Conservation (phyloP, 352 stramenopile species). For the Thalassiosira hispida region DNA sequence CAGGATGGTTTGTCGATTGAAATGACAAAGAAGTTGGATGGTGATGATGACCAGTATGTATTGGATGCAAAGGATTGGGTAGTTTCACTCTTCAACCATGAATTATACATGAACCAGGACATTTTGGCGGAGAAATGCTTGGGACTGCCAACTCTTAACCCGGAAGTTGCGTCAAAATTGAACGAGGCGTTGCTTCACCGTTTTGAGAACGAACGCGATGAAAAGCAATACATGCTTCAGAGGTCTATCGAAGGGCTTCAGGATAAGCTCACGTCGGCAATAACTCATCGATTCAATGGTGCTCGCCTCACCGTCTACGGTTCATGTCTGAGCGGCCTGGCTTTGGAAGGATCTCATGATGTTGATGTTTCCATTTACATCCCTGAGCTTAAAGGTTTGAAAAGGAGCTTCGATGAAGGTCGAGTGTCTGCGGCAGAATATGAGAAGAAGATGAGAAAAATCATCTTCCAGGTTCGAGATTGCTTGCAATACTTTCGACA, state of each 20-base stretch:
- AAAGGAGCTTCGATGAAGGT: slow-evolving; percentile 60
- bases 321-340: slow-evolving; percentile 69
- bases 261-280: slow-evolving; percentile 26
- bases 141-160: slow-evolving; percentile 14
- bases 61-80: slow-evolving; percentile 37
- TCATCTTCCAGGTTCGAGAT: slow-evolving; percentile 52
- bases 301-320: slow-evolving; percentile 69
- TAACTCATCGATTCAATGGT: slow-evolving; percentile 35
- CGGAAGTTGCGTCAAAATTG: slow-evolving; percentile 18
- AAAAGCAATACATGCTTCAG: slow-evolving; percentile 29
- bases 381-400: slow-evolving; percentile 40
- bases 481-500: slow-evolving; percentile 19
- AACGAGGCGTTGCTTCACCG: slow-evolving; percentile 30
- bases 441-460: slow-evolving; percentile 61
- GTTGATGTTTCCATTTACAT: slow-evolving; percentile 76
- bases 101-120: slow-evolving; percentile 20
- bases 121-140: slow-evolving; percentile 29
- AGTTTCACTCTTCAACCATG: slow-evolving; percentile 28
- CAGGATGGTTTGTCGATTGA: slow-evolving; percentile 3
- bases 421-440: slow-evolving; percentile 46
- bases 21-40: slow-evolving; percentile 29
- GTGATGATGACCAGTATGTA: slow-evolving; percentile 19
- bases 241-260: slow-evolving; percentile 37
- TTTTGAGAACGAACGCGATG: slow-evolving; percentile 29
- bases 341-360: slow-evolving; percentile 67